phyloP scores from a whole-genome alignment of 1,284 basidiomycete species.

The Apiotrichum sp. region DNA sequence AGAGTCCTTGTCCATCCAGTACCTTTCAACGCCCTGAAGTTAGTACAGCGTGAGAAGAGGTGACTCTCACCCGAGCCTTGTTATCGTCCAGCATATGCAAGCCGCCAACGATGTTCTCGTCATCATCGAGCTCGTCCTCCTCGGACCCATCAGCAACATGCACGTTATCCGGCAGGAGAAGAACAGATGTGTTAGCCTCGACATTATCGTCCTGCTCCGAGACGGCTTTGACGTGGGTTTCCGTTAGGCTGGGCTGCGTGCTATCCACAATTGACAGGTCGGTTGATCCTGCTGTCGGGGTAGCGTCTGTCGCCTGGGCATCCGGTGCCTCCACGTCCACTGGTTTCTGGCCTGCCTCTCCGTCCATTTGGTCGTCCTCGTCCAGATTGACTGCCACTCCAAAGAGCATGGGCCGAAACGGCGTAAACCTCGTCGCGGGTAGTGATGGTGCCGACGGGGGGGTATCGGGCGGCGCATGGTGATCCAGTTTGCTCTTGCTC shows the following conservation, averaged over 20 bases:
- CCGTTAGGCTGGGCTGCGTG: no score
- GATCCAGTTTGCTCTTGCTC: no score
- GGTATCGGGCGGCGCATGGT: not conserved
- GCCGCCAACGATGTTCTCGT: conserved; percentile 18
- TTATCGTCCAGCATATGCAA: conserved; percentile 36
- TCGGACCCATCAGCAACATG: not conserved
- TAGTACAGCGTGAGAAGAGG: not conserved
- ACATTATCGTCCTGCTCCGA: not conserved
- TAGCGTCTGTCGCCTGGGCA: no score
- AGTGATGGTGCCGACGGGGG: not conserved
- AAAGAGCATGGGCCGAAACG: conserved; percentile 4
- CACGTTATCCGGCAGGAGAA: conserved; percentile 24
- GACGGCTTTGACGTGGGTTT: no score
- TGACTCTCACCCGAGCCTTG: conserved; percentile 23
- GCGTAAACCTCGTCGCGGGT: conserved; percentile 2
- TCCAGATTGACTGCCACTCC: conserved; percentile 1
- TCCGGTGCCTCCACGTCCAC: no score
- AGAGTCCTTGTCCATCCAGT: conserved; percentile 28
- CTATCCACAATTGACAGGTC: no score
- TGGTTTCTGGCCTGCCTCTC: no score
- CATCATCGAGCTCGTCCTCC: conserved; percentile 10
- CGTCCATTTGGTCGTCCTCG: not conserved
- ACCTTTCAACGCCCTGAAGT: conserved; percentile 29
- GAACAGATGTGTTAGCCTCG: not conserved
- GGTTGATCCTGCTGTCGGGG: no score